Conservation (phyloP, 1,284 basidiomycete genomes). For the Papiliotrema nemorosa region DNA sequence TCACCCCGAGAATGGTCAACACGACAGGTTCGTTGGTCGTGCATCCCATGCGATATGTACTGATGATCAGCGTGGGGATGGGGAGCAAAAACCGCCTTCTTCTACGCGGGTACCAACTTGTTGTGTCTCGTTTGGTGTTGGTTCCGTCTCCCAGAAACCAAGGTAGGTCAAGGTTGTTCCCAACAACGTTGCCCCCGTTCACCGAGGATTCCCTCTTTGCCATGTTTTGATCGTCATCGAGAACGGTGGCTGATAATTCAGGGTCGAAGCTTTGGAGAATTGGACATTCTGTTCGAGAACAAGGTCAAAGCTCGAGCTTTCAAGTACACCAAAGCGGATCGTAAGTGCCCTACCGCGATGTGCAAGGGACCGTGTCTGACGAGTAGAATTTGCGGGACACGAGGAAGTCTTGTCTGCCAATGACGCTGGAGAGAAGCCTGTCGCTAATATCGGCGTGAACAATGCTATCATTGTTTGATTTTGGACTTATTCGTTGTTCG, state of each 20-base stretch:
- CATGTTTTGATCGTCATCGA: too few relatives aligned
- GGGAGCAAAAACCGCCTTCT: constrained; percentile 36
- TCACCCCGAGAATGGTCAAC: constrained; percentile 14
- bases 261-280: too few relatives aligned
- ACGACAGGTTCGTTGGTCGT: constrained; percentile 11
- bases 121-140: constrained; percentile 19
- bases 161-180: too few relatives aligned
- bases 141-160: constrained; percentile 47
- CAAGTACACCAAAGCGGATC: constrained; percentile 23
- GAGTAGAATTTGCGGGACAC: not conserved
- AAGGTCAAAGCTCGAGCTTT: constrained; percentile 24
- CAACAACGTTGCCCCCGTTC: too few relatives aligned
- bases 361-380: not conserved
- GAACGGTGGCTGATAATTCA: too few relatives aligned
- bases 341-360: not conserved
- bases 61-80: constrained; percentile 15
- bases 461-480: too few relatives aligned
- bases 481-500: too few relatives aligned
- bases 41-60: too few relatives aligned
- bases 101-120: constrained; percentile 38
- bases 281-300: constrained; percentile 22
- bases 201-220: too few relatives aligned
- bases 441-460: too few relatives aligned
- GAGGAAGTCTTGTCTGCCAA: too few relatives aligned
- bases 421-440: too few relatives aligned